Base-by-base conservation (phyloP, 1,139 yeast genomes). In the Geotrichum reessii region DNA sequence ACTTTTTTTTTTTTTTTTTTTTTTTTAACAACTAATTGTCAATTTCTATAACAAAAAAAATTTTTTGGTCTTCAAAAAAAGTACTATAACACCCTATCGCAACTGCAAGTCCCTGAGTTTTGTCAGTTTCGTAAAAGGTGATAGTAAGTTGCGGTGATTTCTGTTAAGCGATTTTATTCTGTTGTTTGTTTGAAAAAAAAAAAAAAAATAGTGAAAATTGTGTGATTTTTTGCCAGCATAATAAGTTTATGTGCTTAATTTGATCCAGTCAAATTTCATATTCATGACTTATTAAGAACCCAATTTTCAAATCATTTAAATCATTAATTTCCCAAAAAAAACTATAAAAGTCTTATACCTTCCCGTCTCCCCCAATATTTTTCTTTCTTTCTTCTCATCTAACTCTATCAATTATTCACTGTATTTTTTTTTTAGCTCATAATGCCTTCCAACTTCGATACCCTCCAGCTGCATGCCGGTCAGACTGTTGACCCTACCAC, bases 391-490 rank as follows among this genome's bases (percentile, higher is more conserved):
- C 37, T 46, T 33, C 37, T 44, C 47, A 9, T 42, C 37, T 42
- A 31, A 33, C 28, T 50, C 22, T 31, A 11, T 46, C 14, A 31
- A 7, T 11, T n/a, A n/a, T 27, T 19, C 19, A 25, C 42, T 11
- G 42, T 11, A 25, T 14, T 3, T 9, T 14, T 3, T 9, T n/a
- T 28, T 25, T 22, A 50, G 17, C 11, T 24, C 47, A 51, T 48
- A 56, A 68, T 68, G 71, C 71, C 71, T 50, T 69, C 72, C 55
- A 90, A 87, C 69, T 91, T 90, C 69, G 97, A 90, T 71, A 93
- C 97, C 52, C 79, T 87, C 65, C 97, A 92, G 78, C 82, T 93
- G 67, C 98, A 93, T 74, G 97, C 97, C 60, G 99, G 98, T 74
- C 82, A 67, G 85, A 83, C 69, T 77, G 79, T 64, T 79, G 92